phyloP scores from a whole-genome alignment of 108 stramenopile species.

The Nannochloropsis gaditana region DNA sequence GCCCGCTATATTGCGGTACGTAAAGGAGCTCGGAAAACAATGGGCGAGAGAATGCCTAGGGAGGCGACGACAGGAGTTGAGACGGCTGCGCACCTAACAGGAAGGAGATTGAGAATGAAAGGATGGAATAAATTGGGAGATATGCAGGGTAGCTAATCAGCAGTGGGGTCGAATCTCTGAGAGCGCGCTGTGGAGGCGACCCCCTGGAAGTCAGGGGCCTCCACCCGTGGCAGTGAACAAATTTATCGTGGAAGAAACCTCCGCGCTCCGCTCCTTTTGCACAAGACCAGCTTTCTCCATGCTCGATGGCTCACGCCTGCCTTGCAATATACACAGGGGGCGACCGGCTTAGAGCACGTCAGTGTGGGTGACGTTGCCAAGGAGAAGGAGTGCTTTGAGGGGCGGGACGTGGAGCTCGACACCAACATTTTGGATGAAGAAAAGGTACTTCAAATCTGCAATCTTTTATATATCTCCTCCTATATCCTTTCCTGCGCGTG shows the following conservation, averaged over 20 bases:
- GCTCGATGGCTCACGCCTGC: not conserved
- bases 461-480: not conserved
- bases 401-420: conserved; percentile 52
- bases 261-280: no score
- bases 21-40: not conserved
- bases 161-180: no score
- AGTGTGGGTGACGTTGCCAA: conserved; percentile 54
- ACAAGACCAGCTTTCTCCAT: no score
- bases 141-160: not conserved
- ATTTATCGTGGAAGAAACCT: no score
- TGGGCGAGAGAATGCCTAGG: no score
- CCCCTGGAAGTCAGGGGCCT: no score
- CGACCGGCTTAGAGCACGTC: conserved; percentile 46
- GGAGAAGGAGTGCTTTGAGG: conserved; percentile 49
- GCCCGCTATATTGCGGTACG: conserved; percentile 41
- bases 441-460: conserved; percentile 25
- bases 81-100: not conserved
- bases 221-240: no score
- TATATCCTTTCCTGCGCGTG: not conserved
- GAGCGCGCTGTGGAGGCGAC: no score
- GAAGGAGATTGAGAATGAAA: not conserved
- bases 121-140: not conserved
- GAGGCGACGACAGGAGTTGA: no score
- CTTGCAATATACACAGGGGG: conserved; percentile 23
- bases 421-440: conserved; percentile 53